phyloP scores from a whole-genome alignment of 192 early-diverging fungal species.

The Dissophora globulifera region DNA sequence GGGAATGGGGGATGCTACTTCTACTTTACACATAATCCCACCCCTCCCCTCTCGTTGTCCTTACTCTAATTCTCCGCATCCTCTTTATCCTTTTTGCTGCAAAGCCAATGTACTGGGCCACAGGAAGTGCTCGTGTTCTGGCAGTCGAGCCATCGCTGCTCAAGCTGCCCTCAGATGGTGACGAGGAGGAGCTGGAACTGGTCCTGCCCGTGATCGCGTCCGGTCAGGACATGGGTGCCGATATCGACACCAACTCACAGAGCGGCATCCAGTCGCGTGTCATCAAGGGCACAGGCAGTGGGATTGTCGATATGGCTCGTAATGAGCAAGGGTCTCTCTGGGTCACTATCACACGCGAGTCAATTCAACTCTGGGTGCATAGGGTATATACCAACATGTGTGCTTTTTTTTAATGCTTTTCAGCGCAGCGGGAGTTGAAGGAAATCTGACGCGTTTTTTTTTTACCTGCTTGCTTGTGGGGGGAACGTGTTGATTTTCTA shows the following conservation, averaged over 20 bases:
- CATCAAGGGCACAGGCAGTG: conserved; percentile 38
- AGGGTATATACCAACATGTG: conserved; percentile 56
- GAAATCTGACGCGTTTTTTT: background rate
- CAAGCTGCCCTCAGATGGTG: conserved; percentile 17
- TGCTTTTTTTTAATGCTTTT: no score
- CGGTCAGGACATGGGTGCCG: conserved; percentile 28
- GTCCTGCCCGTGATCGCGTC: conserved; percentile 37
- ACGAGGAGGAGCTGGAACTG: conserved; percentile 43
- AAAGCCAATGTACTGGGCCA: conserved; percentile 59
- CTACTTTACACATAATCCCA: no score
- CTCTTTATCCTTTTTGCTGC: background rate
- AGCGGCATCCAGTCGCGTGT: conserved; percentile 35
- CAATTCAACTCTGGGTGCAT: conserved; percentile 72
- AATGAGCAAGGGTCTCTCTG: conserved; percentile 67
- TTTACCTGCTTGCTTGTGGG: no score
- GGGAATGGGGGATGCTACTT: no score
- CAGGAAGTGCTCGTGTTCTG: conserved; percentile 55
- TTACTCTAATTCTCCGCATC: background rate
- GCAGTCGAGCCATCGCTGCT: conserved; percentile 40
- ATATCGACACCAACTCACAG: conserved; percentile 27
- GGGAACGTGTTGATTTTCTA: background rate
- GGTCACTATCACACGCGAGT: conserved; percentile 67
- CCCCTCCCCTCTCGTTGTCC: no score
- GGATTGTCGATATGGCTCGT: conserved; percentile 58
- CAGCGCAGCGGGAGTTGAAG: no score